Evolutionary conservation across 805 yeast species (phyloP).

Genomic region (Zygosaccharomyces bailii): DNA sequence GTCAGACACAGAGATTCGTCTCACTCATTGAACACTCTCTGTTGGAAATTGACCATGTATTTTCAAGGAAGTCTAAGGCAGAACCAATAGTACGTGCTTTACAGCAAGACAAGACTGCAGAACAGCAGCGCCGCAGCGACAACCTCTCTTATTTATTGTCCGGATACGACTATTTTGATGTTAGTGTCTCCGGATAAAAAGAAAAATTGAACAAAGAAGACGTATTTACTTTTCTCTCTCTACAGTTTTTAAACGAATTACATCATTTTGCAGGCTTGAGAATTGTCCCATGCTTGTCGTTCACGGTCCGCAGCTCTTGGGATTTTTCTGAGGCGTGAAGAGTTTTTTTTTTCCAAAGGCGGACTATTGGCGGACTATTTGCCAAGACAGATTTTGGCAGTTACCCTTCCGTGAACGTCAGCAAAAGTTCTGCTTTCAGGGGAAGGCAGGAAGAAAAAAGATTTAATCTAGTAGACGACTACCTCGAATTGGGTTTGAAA

Average conservation of each 20-base stretch:
- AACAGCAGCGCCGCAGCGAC: slow-evolving; percentile 31
- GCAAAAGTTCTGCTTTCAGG: background rate
- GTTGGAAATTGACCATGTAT: slow-evolving; percentile 54
- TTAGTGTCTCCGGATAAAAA: slow-evolving; percentile 30
- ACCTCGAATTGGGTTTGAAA: background rate
- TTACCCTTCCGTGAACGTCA: background rate
- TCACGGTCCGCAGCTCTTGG: background rate
- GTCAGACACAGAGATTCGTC: slow-evolving; percentile 78
- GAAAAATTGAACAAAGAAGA: background rate
- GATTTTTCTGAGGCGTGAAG: background rate
- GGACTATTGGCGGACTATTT: background rate
- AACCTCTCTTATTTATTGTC: slow-evolving; percentile 51
- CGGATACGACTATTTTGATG: slow-evolving; percentile 84
- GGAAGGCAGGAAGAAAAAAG: background rate
- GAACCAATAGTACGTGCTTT: slow-evolving; percentile 3
- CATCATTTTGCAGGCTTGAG: background rate
- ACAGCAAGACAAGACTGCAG: slow-evolving; percentile 1
- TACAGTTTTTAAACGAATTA: background rate
- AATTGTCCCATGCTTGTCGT: background rate
- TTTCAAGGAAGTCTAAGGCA: slow-evolving; percentile 34
- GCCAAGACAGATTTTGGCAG: background rate
- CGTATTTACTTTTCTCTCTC: background rate
- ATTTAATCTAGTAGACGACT: background rate
- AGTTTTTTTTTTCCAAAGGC: background rate
- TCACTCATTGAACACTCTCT: slow-evolving; percentile 62